phyloP scores from a whole-genome alignment of 2,329 filamentous ascomycete species.

The Verticillium nubilum region DNA sequence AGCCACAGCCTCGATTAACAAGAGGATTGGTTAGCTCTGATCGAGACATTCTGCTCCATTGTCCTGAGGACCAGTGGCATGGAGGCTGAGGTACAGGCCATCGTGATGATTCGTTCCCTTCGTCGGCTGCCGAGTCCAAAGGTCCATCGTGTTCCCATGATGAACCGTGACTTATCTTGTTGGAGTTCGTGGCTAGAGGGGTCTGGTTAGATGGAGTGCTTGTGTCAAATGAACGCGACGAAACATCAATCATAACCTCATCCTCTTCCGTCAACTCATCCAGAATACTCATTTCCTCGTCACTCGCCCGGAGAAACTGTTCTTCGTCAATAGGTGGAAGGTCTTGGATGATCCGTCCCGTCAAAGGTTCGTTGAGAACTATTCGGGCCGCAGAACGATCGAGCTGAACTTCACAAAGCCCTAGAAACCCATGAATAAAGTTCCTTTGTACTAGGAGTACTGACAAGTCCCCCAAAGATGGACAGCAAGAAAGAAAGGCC shows the following conservation, averaged over 20 bases:
- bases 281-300: background rate
- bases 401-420: background rate
- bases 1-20: background rate
- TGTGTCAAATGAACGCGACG: background rate
- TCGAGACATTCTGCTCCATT: background rate
- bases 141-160: no score
- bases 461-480: background rate
- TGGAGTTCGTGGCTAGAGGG: no score
- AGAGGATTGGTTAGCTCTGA: background rate
- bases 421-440: conserved; percentile 2
- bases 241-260: background rate
- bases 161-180: no score
- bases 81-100: no score
- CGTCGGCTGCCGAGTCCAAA: no score
- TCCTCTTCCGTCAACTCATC: background rate
- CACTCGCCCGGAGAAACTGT: background rate
- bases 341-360: background rate
- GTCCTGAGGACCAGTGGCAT: background rate
- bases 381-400: background rate
- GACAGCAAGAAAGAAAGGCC: background rate
- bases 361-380: background rate
- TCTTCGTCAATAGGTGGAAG: background rate
- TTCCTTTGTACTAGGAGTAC: background rate
- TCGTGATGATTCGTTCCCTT: no score
- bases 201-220: no score